These are phyloP conservation scores for Stenogyne calaminthoides DNA, from an alignment of 305 asterid genomes.

Conservation along the genomic window DNA sequence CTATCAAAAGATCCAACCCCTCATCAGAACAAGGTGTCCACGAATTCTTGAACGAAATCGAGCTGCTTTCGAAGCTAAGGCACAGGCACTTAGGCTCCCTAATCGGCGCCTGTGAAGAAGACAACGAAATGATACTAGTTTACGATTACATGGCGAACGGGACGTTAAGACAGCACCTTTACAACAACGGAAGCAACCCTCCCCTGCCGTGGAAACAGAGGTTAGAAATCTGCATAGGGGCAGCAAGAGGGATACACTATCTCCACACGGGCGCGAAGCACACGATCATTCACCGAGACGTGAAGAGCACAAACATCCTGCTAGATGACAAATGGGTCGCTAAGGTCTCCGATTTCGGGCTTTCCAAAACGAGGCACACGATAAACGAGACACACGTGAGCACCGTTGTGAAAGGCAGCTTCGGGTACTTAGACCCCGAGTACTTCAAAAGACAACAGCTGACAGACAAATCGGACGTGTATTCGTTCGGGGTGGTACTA, in stretches of 20 bases:
- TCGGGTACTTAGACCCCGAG: slow-evolving; percentile 79
- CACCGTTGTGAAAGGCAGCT: slow-evolving; percentile 73
- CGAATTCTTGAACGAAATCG: slow-evolving; percentile 78
- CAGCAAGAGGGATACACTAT: slow-evolving; percentile 75
- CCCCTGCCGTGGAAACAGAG: slow-evolving; percentile 59
- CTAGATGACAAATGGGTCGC: slow-evolving; percentile 67
- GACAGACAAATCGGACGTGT: slow-evolving; percentile 72
- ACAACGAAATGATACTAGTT: slow-evolving; percentile 72
- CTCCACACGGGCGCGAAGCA: slow-evolving; percentile 80
- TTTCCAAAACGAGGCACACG: slow-evolving; percentile 57
- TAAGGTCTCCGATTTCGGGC: slow-evolving; percentile 77
- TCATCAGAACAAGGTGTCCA: slow-evolving; percentile 64
- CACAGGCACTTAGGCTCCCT: slow-evolving; percentile 73
- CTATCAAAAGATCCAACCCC: slow-evolving; percentile 68
- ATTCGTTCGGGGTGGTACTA: slow-evolving; percentile 70
- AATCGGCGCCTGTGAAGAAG: slow-evolving; percentile 76
- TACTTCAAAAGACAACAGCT: slow-evolving; percentile 62
- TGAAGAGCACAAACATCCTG: slow-evolving; percentile 68
- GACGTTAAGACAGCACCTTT: slow-evolving; percentile 67
- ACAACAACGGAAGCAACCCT: slow-evolving; percentile 35
- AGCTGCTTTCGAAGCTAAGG: slow-evolving; percentile 70
- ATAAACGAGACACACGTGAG: slow-evolving; percentile 60
- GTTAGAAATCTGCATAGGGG: slow-evolving; percentile 69
- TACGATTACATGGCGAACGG: slow-evolving; percentile 83
- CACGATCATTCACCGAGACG: slow-evolving; percentile 76